Evolutionary conservation across 768 basidiomycete species (phyloP).

Genomic region (Tephrocybe sp.): DNA sequence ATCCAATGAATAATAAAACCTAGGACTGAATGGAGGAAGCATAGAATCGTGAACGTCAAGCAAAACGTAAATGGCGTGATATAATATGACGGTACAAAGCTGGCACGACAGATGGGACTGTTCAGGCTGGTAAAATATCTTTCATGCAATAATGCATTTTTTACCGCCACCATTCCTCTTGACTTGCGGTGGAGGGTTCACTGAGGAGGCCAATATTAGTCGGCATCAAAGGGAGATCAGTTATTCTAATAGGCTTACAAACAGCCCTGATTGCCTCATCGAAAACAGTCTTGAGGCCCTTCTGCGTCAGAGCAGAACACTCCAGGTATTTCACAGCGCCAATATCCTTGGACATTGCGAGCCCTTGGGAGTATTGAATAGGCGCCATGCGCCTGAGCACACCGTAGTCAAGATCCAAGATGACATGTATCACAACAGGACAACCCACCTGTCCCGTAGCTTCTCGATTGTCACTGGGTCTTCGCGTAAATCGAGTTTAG

Average conservation of each 20-base stretch:
- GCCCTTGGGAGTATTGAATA: constrained; percentile 89
- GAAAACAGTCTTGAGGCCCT: constrained; percentile 98
- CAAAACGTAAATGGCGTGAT: constrained; percentile 72
- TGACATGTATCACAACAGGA: background rate
- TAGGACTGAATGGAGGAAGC: constrained; percentile 24
- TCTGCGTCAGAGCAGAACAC: constrained; percentile 96
- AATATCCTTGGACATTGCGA: constrained; percentile 90
- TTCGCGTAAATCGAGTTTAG: constrained; percentile 96
- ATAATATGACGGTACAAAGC: constrained; percentile 39
- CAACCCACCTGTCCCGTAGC: constrained; percentile 78
- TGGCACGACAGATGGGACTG: constrained; percentile 22
- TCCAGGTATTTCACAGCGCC: constrained; percentile 95
- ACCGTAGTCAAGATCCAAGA: background rate
- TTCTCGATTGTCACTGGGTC: constrained; percentile 92
- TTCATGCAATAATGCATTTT: constrained; percentile 74
- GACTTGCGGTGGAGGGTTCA: constrained; percentile 70
- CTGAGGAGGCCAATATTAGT: constrained; percentile 34
- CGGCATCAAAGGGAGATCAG: background rate
- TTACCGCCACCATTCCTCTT: constrained; percentile 47
- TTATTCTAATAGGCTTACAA: constrained; percentile 63
- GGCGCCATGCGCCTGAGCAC: constrained; percentile 83
- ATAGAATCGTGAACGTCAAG: constrained; percentile 65
- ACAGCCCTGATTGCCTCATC: constrained; percentile 99
- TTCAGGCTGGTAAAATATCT: constrained; percentile 24
- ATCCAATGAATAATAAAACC: constrained; percentile 16